Conservation (phyloP, 2,329 filamentous ascomycete genomes). For the Fusarium succisae region DNA sequence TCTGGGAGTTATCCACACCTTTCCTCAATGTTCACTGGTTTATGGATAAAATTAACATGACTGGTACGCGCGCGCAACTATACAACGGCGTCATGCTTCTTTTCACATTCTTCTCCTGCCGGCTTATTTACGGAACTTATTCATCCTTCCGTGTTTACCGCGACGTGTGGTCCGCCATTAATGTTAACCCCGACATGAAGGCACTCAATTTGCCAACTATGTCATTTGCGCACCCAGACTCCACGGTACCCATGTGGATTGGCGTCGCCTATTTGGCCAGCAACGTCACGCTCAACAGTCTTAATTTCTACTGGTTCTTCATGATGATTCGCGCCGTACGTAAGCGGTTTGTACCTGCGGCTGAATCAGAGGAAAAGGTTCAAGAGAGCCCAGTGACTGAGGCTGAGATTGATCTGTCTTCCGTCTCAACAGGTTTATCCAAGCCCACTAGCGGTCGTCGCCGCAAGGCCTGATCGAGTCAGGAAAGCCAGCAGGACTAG, state of each 20-base stretch:
- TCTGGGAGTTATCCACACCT: constrained; percentile 86
- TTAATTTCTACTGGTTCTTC: constrained; percentile 88
- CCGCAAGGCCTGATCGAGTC: constrained; percentile 44
- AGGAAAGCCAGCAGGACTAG: not conserved
- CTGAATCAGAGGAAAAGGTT: constrained; percentile 44
- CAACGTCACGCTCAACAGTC: constrained; percentile 76
- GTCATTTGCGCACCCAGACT: constrained; percentile 58
- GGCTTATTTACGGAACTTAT: constrained; percentile 81
- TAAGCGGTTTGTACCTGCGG: constrained; percentile 73
- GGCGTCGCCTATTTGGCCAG: constrained; percentile 72
- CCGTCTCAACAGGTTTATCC: constrained; percentile 43
- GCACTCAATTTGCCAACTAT: constrained; percentile 42
- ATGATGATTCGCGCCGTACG: constrained; percentile 86
- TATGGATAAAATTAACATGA: constrained; percentile 85
- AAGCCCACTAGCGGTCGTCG: constrained; percentile 32
- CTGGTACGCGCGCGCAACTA: constrained; percentile 76
- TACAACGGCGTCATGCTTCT: constrained; percentile 81
- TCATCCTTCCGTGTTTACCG: constrained; percentile 74
- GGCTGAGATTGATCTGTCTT: constrained; percentile 43
- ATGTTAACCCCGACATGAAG: constrained; percentile 50
- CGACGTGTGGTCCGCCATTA: constrained; percentile 70
- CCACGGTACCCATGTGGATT: constrained; percentile 74
- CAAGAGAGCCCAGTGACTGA: constrained; percentile 39
- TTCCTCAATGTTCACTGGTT: constrained; percentile 94
- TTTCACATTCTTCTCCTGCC: constrained; percentile 78